phyloP scores from a whole-genome alignment of 2,329 filamentous ascomycete species.

The Elsinoe ampelina region DNA sequence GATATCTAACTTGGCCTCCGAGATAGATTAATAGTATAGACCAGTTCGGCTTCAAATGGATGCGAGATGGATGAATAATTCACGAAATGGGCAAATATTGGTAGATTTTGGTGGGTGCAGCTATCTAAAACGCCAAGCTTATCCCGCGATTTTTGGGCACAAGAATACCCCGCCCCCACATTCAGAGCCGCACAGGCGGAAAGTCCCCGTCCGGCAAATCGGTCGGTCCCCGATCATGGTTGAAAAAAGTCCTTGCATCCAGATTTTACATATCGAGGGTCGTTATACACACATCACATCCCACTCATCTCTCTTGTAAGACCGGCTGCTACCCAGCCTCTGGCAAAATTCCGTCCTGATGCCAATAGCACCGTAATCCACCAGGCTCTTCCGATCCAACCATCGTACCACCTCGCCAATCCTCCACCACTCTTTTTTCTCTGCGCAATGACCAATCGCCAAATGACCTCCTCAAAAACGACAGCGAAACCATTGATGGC shows the following conservation, averaged over 20 bases:
- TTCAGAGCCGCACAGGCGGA: not conserved
- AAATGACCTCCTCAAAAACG: constrained; percentile 22
- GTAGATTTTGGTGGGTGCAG: no score
- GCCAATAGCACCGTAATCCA: constrained; percentile 33
- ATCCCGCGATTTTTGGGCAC: no score
- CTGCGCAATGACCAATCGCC: constrained; percentile 17
- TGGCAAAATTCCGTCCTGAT: constrained; percentile 34
- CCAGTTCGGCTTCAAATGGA: no score
- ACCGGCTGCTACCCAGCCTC: constrained; percentile 35
- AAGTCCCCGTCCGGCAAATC: not conserved
- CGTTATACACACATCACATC: constrained; percentile 15
- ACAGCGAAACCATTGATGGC: constrained; percentile 25
- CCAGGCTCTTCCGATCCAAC: constrained; percentile 31
- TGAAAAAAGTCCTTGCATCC: no score
- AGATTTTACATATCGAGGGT: no score
- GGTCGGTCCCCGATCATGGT: no score
- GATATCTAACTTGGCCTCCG: no score
- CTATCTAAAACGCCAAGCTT: no score
- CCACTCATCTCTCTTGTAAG: constrained; percentile 33
- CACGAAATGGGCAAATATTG: no score
- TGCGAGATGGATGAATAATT: no score
- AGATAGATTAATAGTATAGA: no score
- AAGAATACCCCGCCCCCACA: not conserved
- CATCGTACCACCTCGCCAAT: constrained; percentile 25
- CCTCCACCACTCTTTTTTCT: constrained; percentile 18